Evolutionary conservation across 805 yeast genomes (phyloP), one percentile per base, ranked within the genome.

Genomic region (Nakazawaea ernobii): DNA sequence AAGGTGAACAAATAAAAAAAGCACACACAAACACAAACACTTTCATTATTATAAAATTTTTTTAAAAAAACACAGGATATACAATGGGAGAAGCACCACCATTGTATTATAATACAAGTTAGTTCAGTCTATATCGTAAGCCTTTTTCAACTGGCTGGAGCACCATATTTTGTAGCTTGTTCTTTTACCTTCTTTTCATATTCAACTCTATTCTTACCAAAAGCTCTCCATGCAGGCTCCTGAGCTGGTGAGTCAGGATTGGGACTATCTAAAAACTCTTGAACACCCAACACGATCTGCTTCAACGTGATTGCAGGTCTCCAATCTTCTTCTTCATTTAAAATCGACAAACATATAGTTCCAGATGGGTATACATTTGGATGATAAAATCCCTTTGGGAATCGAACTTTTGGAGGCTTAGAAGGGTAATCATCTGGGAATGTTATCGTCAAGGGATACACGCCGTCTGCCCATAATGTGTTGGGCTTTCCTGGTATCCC

Each of bases 341-440:
- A 72, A 46, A 94, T 91, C 45, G 95, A 84, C 41, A 94, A 75
- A 67, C 99, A 94, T 33, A 94, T 84, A 1, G 98, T 94, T 1
- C 99, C 99, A 48, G 96, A 86, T 1, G 99, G 99, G 59, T 94
- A 94, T 8, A 94, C 92, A 59, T 94, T 94, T 10, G 99, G 99
- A 66, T 94, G 99, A 68, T 90, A 94, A 59, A 94, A 94, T 0
- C 86, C 87, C 2, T 82, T 78, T 2, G 96, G 96, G 55, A 94
- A 90, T 67, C 78, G 80, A 49, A 95, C 90, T 59, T 89, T 90
- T 37, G 98, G 98, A 1, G 99, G 99, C 63, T 92, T 92, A 7
- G 96, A 85, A 2, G 99, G 99, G 61, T 89, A 94, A 52, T 92
- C 98, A 45, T 82, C 86, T 1, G 97, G 89, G 65, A 94, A 94